A percentile compares a stretch with the other conserved stretches of the same genome.
phyloP scores from a whole-genome alignment of 768 basidiomycete genomes.

The Gloeopeniophorella convolvens region DNA sequence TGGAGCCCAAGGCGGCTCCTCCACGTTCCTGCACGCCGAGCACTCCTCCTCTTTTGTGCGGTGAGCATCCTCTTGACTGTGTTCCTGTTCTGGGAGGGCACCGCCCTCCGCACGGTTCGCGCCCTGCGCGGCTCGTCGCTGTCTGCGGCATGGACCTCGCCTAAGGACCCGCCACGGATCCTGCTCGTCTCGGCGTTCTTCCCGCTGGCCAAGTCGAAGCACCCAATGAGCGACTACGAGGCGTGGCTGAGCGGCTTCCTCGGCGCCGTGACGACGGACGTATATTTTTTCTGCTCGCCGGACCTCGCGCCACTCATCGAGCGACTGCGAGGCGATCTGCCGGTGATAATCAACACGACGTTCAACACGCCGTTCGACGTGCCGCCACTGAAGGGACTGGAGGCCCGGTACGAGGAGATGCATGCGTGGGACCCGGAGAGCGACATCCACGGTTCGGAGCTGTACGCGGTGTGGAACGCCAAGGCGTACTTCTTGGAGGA shows the following conservation, averaged over 20 bases:
- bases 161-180: constrained; percentile 22
- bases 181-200: constrained; percentile 52
- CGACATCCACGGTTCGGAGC: constrained; percentile 36
- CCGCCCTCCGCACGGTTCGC: too few relatives aligned
- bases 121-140: too few relatives aligned
- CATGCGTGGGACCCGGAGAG: constrained; percentile 41
- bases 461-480: constrained; percentile 51
- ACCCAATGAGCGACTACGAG: constrained; percentile 39
- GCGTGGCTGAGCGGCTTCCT: constrained; percentile 43
- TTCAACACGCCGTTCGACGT: constrained; percentile 42
- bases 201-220: constrained; percentile 45
- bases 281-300: constrained; percentile 50
- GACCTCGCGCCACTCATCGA: constrained; percentile 31
- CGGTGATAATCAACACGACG: constrained; percentile 40
- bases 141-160: too few relatives aligned
- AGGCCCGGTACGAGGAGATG: constrained; percentile 35
- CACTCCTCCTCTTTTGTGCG: too few relatives aligned
- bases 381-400: constrained; percentile 35
- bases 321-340: constrained; percentile 28
- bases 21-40: too few relatives aligned
- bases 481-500: constrained; percentile 46
- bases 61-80: too few relatives aligned
- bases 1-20: too few relatives aligned
- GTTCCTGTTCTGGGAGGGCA: too few relatives aligned
- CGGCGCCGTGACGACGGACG: constrained; percentile 36